These are phyloP conservation scores for Dinochytrium kinnereticum DNA, from an alignment of 371 early-diverging fungal genomes.

Conservation along the genomic window DNA sequence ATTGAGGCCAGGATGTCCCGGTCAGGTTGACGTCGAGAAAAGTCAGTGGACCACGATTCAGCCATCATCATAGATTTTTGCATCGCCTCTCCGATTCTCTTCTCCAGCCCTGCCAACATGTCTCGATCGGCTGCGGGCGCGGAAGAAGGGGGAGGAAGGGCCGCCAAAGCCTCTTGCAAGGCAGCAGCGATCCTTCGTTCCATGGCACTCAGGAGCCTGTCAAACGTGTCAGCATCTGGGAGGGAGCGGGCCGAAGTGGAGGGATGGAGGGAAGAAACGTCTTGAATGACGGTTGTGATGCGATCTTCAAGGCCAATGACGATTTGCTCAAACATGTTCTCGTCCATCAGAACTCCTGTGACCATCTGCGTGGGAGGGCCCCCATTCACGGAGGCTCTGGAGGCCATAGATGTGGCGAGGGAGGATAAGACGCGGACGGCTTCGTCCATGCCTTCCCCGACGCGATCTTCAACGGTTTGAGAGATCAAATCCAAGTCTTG, in stretches of 20 bases:
- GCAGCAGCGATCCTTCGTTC: constrained; percentile 3
- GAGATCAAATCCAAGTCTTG: too few species aligned
- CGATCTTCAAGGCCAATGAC: background rate
- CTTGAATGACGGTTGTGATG: background rate
- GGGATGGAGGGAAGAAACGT: background rate
- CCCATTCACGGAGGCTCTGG: background rate
- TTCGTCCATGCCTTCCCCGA: background rate
- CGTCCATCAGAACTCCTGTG: background rate
- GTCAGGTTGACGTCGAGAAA: background rate
- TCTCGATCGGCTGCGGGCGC: background rate
- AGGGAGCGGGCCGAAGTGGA: background rate
- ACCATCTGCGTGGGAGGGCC: background rate
- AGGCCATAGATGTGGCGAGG: too few species aligned
- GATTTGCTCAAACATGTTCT: background rate
- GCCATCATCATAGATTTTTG: background rate
- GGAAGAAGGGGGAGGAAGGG: background rate
- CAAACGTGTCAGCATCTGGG: background rate
- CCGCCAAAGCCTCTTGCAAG: background rate
- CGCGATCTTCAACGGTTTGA: background rate
- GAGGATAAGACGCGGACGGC: background rate
- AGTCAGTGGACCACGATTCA: background rate
- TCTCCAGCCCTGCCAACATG: background rate
- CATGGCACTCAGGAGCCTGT: background rate
- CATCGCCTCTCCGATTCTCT: background rate
- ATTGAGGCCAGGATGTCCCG: background rate